phyloP scores from a whole-genome alignment of 2,329 filamentous ascomycete species.

The Xylaria sp. region DNA sequence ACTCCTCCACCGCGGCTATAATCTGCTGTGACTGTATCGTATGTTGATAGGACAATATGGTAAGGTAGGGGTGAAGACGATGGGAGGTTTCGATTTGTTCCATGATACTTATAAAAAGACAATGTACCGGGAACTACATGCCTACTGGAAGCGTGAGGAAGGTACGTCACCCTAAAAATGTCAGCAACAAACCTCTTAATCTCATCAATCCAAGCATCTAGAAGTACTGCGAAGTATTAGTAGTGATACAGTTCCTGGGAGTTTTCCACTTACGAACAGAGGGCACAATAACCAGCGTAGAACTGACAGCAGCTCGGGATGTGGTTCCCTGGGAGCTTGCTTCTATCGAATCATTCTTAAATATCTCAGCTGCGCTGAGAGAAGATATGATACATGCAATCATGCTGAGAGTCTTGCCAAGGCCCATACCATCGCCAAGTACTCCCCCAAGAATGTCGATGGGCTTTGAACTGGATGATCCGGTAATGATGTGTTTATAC shows the following conservation, averaged over 20 bases:
- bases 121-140: slow-evolving; percentile 34
- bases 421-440: slow-evolving; percentile 42
- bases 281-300: slow-evolving; percentile 37
- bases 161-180: background rate
- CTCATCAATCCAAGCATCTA: slow-evolving; percentile 38
- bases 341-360: background rate
- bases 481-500: slow-evolving; percentile 36
- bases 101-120: slow-evolving; percentile 38
- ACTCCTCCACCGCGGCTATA: slow-evolving; percentile 34
- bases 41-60: slow-evolving; percentile 41
- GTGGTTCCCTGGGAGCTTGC: no score
- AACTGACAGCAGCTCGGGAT: slow-evolving; percentile 6
- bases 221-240: slow-evolving; percentile 34
- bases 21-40: slow-evolving; percentile 39
- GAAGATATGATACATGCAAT: slow-evolving; percentile 36
- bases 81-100: slow-evolving; percentile 31
- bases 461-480: slow-evolving; percentile 18
- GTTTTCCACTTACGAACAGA: slow-evolving; percentile 24
- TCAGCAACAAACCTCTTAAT: slow-evolving; percentile 33
- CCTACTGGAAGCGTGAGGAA: slow-evolving; percentile 17
- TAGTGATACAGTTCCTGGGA: background rate
- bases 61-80: slow-evolving; percentile 27
- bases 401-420: slow-evolving; percentile 44
- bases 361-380: slow-evolving; percentile 4
- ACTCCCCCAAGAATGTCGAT: slow-evolving; percentile 39